Evolutionary conservation across 345 rosid species (phyloP), one percentile per base, ranked within the genome.

Genomic region (Ailanthus altissimus): DNA sequence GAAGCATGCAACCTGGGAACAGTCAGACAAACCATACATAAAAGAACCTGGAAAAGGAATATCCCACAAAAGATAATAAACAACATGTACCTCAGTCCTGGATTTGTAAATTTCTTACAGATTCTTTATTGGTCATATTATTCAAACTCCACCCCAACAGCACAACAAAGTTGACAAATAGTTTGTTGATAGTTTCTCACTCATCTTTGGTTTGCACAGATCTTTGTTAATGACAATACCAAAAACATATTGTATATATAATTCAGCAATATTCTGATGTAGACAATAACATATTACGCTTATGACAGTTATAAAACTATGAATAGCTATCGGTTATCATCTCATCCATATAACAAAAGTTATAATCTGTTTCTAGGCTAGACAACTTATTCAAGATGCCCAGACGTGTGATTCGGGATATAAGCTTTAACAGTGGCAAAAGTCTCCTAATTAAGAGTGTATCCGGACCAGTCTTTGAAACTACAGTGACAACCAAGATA

Each of bases 1-100:
- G 87, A 95, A 95, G 75, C 87, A 87, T 58, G 98, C 99, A 81
- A 93, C 96, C 98, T 93, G 89, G 36, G 75, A 70, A 58, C 61
- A 66, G 67, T 66, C 10, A 78, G 76, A 78, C 46, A 81, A 26
- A 57, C 63, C 73, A 83, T 47, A 75, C 67, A 42, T 36, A 81
- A 78, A 67, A 83, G 80, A 59, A 68, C 75, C 68, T 54, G 73
- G 69, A 74, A 56, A 69, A 43, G 32, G 12, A 28, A n/a, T 61
- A 28, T 51, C 36, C 20, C 40, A 32, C 26, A 71, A 49, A 16
- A n/a, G 2, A 32, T 50, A 21, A 63, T 51, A 51, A 49, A 21
- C 6, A 8, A 63, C 21, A 49, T 20, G 51, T 38, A n/a, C 50
- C 60, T 36, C 50, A 32, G 49, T 47, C 36, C 32, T 21, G 11